Evolutionary conservation across 768 basidiomycete genomes (phyloP), one percentile per base, ranked within the genome.

Genomic region (Pleurotus salmoneostramineus): DNA sequence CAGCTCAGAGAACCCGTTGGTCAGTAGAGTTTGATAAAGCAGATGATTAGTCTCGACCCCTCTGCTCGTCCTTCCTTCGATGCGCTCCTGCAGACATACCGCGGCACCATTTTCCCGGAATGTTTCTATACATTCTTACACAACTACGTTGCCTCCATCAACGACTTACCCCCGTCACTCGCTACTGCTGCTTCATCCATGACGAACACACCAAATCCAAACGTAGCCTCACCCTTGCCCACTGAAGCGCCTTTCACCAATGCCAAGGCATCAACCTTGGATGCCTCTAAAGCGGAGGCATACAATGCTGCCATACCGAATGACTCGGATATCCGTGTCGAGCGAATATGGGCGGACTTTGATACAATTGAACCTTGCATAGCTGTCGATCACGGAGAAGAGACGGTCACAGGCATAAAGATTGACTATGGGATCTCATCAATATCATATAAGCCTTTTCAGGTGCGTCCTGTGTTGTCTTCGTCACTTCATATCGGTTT

Each of bases 61-160:
- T 62, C 76, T 0, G 74, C 80, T 2, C 83, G 97, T 10, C 93
- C 93, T 2, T 83, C 89, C 0, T 98, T 96, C 69, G 89, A 92
- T 65, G 81, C 79, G 2, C 74, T 94, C 5, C 75, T 98, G 40
- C 83, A 89, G 31, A 83, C 77, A 1, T 89, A 86, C 3, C 82
- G 93, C 46, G 91, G 86, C 0, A 80, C 80, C 6, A 87, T 95
- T 48, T 91, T 98, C 61, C 95, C 96, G 0, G 93, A 95, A 64
- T 85, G 84, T 33, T 98, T 98, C 71, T 98, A 97, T 72, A 89
- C 93, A 2, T 98, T 96, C 74, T 79, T 98, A 7, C 91, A 95
- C 68, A 91, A 90, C 63, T 98, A 97, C 63, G 82, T 92, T 57
- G 81, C 87, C 3, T 87, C 92, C 1, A 77, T 92, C 63, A 89